Base-by-base conservation (phyloP, 2,329 filamentous ascomycete genomes). In the Ophiocordyceps polyrhachis-furcata region DNA sequence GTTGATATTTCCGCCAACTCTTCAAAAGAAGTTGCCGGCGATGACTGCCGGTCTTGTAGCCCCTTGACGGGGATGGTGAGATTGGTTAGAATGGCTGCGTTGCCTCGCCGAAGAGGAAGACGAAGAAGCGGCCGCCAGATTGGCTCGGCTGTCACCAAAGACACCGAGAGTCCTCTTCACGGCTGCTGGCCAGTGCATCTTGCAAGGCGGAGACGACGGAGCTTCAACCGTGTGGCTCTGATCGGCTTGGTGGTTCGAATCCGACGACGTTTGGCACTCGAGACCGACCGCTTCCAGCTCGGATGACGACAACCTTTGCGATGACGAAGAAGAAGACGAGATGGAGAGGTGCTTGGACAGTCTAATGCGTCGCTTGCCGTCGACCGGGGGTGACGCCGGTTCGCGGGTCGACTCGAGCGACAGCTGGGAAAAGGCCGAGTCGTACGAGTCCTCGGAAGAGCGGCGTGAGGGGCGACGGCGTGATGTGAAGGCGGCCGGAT, bases 311-410 rank as follows among this genome's bases (percentile, higher is more conserved):
- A n/a, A 8, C 19, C 41, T 41, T 4, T n/a, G 25, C 12, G 46
- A 47, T 6, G 46, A 43, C 1, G 45, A 47, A 2, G 43, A 29
- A 23, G 43, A 23, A n/a, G 43, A 41, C 1, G 45, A 47, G n/a
- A 37, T 23, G 37, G 44, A 44, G 28, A 44, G 19, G n/a, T 43
- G 43, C 43, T 38, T 47, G 38, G 42, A 35, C 19, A 47, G 41
- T 42, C 35, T 38, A 13, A 32, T 15, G 13, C 42, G 46, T 12
- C 35, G 14, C 31, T 42, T 43, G 17, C 41, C 41, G 3, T 45
- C 29, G 35, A 29, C 20, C 14, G 20, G 8, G 5, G 12, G 14
- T 23, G 32, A 13, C 17, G 29, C 23, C 9, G 43, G 17, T 35
- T 28, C 20, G 40, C 20, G 41, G 4, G 44, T 4, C 43, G 43